Percentiles rank a stretch among this genome's conserved stretches.
Conservation (phyloP, 2,329 filamentous ascomycete genomes). For the Fusarium equiseti region DNA sequence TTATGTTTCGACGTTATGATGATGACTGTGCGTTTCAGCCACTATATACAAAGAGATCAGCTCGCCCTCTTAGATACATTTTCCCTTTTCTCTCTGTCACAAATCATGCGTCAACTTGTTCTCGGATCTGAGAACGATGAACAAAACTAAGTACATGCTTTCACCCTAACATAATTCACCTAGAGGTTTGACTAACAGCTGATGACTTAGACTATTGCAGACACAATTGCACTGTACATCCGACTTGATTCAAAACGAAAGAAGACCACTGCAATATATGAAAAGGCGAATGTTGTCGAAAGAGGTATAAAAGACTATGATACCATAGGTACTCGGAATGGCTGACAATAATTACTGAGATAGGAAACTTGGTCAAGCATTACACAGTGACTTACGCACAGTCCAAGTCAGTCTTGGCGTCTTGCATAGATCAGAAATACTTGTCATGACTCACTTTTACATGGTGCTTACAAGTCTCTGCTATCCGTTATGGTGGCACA, state of each 20-base stretch:
- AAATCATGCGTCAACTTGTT: neutral
- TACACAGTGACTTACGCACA: constrained; percentile 35
- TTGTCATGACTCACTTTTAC: rapidly evolving
- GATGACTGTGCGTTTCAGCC: neutral
- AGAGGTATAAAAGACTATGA: neutral
- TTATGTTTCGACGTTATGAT: constrained; percentile 46
- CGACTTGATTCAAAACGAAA: neutral
- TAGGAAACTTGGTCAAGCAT: constrained; percentile 26
- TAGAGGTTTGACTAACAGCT: neutral
- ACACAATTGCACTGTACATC: neutral
- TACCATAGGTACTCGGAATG: neutral
- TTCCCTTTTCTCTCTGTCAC: neutral
- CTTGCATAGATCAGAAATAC: constrained; percentile 33
- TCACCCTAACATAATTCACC: too few species aligned
- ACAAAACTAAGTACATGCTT: neutral
- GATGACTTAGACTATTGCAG: neutral
- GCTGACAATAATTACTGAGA: neutral
- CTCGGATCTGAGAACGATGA: neutral
- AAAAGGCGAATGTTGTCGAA: neutral
- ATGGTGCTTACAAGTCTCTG: constrained; percentile 22
- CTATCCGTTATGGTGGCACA: constrained; percentile 51
- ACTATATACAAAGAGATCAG: constrained; percentile 27
- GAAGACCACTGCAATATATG: neutral
- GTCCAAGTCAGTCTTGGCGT: neutral
- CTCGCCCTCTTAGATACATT: neutral